Evolutionary conservation across 2,329 filamentous ascomycete species (phyloP), one percentile per base, ranked within the genome.

Genomic region (Cordyceps militaris): DNA sequence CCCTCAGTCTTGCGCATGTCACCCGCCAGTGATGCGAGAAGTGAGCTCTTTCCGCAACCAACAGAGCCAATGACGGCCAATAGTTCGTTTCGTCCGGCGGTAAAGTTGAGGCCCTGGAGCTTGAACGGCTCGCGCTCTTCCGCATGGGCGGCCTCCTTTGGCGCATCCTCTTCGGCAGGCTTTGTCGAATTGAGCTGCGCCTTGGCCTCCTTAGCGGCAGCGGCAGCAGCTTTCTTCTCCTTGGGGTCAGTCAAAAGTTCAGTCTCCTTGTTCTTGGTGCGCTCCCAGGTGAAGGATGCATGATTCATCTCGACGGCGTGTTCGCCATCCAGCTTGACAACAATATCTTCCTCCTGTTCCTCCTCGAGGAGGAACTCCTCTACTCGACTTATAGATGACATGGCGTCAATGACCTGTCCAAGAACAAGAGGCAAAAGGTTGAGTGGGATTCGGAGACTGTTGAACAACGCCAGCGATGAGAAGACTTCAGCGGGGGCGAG

Each of bases 381-480:
- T 34, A 97, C 92, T 60, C 94, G 88, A 60, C 85, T 82, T 7
- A 97, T 67, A 0, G 92, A 96, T 1, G 88, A 87, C 78, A 87
- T 91, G 1, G 91, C 94, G 73, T 99, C 94, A 14, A 92, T 89
- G 1, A 91, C 84, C 69, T 96, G 91, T 32, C 91, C 89, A 63
- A 97, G 86, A 44, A 97, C 89, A 61, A 96, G 74, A 0, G 93
- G 93, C 2, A 97, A 77, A 66, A 97, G 73, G 67, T 96, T 97
- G 54, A 99, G 80, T 0, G 94, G 94, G 71, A 97, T 83, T 43
- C 94, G 85, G 44, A 99, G 79, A 5, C 88, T 86, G 70, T 97
- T 97, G 80, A 97, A 99, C 8, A 97, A 75, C 0, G 93, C 93
- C 14, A 97, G 79, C 0, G 93, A 97, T 0, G 93, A 97, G 74